Percentiles rank a stretch among this genome's conserved stretches.
Conservation (phyloP, 495 filamentous ascomycete species). For the Penicillium goetzii region DNA sequence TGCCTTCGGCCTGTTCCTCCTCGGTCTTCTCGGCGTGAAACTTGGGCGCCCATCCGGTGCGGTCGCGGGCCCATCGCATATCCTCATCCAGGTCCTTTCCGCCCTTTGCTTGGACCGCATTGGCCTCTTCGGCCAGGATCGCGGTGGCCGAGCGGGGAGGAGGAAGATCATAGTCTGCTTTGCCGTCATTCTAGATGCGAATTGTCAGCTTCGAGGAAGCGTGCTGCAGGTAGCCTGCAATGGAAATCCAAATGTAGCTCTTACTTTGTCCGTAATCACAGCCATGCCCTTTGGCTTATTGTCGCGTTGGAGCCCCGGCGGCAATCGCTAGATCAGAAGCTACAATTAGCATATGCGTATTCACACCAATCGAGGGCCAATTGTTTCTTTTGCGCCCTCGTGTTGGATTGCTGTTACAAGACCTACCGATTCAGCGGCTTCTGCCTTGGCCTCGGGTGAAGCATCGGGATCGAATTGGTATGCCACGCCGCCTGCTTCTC, state of each 20-base stretch:
- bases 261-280: conserved; percentile 72
- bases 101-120: conserved; percentile 48
- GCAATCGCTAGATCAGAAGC: conserved; percentile 50
- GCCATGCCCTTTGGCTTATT: conserved; percentile 68
- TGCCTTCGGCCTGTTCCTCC: conserved; percentile 60
- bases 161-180: conserved; percentile 78
- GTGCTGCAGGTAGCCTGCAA: neutral
- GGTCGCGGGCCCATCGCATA: conserved; percentile 65
- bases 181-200: conserved; percentile 60
- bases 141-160: conserved; percentile 71
- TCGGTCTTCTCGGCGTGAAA: conserved; percentile 64
- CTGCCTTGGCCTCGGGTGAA: conserved; percentile 79
- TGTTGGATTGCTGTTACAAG: neutral
- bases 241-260: conserved; percentile 17
- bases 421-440: conserved; percentile 76
- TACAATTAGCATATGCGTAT: conserved; percentile 19
- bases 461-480: conserved; percentile 89
- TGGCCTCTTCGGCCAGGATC: conserved; percentile 45
- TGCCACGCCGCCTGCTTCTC: conserved; percentile 73
- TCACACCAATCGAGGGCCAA: neutral
- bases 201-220: neutral
- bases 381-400: neutral
- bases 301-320: conserved; percentile 64
- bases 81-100: conserved; percentile 57
- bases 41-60: conserved; percentile 85